phyloP scores from a whole-genome alignment of 192 early-diverging fungal species.

The Rhizophagus clarus region DNA sequence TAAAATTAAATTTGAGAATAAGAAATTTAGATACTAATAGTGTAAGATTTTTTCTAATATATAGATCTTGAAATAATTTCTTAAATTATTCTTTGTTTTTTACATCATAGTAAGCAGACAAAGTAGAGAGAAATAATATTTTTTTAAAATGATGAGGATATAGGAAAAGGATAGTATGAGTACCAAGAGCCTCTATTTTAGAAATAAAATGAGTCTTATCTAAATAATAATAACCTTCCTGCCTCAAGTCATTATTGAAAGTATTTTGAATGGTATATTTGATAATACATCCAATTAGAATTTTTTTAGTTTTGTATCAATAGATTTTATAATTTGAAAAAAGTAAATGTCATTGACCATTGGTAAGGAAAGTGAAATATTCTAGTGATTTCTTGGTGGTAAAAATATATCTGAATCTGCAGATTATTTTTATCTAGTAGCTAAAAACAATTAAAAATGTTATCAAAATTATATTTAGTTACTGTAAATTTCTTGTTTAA shows the following conservation, averaged over 20 bases:
- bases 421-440: too few relatives aligned
- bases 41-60: neutral
- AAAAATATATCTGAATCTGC: too few relatives aligned
- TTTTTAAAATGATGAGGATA: neutral
- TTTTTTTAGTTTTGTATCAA: too few relatives aligned
- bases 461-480: too few relatives aligned
- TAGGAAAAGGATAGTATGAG: neutral
- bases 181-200: constrained; percentile 9
- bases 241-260: neutral
- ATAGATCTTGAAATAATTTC: neutral
- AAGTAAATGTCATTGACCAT: too few relatives aligned
- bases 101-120: constrained; percentile 3
- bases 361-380: too few relatives aligned
- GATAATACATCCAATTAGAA: neutral
- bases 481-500: too few relatives aligned
- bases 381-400: too few relatives aligned
- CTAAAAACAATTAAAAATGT: too few relatives aligned
- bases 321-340: too few relatives aligned
- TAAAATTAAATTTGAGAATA: neutral
- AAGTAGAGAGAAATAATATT: constrained; percentile 7
- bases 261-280: neutral
- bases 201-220: too few relatives aligned
- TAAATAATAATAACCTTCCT: constrained; percentile 3
- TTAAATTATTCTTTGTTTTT: constrained; percentile 8
- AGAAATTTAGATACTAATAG: neutral